These are phyloP conservation scores for Sonneratia alba DNA, from an alignment of 345 rosid species.

Conservation along the genomic window DNA sequence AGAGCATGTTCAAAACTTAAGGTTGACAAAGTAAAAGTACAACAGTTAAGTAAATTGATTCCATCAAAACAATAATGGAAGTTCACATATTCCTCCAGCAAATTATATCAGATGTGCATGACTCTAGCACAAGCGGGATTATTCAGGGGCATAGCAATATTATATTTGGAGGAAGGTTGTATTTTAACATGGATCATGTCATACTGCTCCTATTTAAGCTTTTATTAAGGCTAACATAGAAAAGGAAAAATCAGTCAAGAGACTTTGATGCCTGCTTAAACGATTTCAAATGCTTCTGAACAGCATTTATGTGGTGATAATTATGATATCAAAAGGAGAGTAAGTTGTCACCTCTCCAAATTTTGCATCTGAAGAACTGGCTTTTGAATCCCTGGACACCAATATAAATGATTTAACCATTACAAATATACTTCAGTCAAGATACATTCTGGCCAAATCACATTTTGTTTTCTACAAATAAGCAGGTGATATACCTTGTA, in stretches of 20 bases:
- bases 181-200: neutral
- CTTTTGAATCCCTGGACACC: conserved; percentile 58
- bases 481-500: conserved; percentile 39
- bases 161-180: too few relatives aligned
- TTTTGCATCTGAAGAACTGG: conserved; percentile 61
- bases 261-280: neutral
- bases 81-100: neutral
- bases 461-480: neutral
- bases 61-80: neutral
- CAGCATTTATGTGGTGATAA: neutral
- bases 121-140: neutral
- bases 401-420: conserved; percentile 13
- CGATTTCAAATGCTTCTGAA: neutral
- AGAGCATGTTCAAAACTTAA: neutral
- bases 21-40: neutral
- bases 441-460: neutral
- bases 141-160: too few relatives aligned
- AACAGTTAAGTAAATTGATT: neutral
- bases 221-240: too few relatives aligned
- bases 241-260: neutral
- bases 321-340: conserved; percentile 1
- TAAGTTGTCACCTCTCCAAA: conserved; percentile 75
- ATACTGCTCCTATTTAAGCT: neutral
- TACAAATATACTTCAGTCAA: neutral
- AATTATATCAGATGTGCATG: neutral